A percentile compares a stretch with the other conserved stretches of the same genome.
phyloP scores from a whole-genome alignment of 2,329 filamentous ascomycete species.

The Botrytis pseudocinerea region DNA sequence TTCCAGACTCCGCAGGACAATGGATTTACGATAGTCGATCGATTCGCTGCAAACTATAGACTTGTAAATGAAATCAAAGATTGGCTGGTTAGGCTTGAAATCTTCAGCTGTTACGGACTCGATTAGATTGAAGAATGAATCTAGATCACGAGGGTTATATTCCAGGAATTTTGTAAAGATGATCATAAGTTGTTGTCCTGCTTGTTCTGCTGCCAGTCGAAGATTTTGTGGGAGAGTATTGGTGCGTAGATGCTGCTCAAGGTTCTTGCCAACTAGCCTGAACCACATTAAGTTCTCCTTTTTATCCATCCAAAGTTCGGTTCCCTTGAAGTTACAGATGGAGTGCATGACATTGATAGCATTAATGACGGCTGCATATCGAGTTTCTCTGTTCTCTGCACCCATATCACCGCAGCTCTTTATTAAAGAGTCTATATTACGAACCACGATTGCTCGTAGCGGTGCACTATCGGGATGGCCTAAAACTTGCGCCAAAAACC shows the following conservation, averaged over 20 bases:
- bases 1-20: slow-evolving; percentile 84
- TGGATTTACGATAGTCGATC: slow-evolving; percentile 79
- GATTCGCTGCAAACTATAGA: slow-evolving; percentile 82
- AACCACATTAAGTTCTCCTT: slow-evolving; percentile 62
- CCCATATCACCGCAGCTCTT: slow-evolving; percentile 64
- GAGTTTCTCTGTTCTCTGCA: slow-evolving; percentile 67
- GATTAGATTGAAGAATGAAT: slow-evolving; percentile 81
- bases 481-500: slow-evolving; percentile 87
- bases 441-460: slow-evolving; percentile 72
- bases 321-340: slow-evolving; percentile 64
- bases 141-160: slow-evolving; percentile 72
- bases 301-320: slow-evolving; percentile 69
- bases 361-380: slow-evolving; percentile 73
- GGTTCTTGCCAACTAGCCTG: slow-evolving; percentile 69
- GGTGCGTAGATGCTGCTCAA: slow-evolving; percentile 71
- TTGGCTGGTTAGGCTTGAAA: slow-evolving; percentile 71
- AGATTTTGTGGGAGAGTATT: slow-evolving; percentile 71
- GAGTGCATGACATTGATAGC: slow-evolving; percentile 83
- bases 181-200: slow-evolving; percentile 81
- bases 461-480: slow-evolving; percentile 71
- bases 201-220: slow-evolving; percentile 84
- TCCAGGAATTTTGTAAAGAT: slow-evolving; percentile 81
- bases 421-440: slow-evolving; percentile 72
- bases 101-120: slow-evolving; percentile 82
- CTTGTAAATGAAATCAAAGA: slow-evolving; percentile 82